phyloP scores from a whole-genome alignment of 164 flowering plant genomes.

The Cinnamomum chago region DNA sequence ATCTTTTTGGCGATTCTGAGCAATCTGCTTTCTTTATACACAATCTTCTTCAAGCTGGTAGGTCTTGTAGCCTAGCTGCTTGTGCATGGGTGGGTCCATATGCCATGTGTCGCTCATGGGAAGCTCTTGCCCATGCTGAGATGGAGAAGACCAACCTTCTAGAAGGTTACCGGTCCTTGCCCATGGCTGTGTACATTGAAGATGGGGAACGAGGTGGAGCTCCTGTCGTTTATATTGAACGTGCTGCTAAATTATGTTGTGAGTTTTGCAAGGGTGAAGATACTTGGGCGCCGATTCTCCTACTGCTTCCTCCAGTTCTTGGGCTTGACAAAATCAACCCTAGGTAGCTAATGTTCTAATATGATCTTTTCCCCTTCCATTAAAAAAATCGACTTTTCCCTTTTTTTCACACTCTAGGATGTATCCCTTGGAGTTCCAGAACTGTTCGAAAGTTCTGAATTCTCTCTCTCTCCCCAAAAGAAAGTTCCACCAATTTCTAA shows the following conservation, averaged over 20 bases:
- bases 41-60: conserved; percentile 84
- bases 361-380: neutral
- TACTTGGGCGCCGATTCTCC: conserved; percentile 72
- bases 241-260: conserved; percentile 51
- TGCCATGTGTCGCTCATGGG: conserved; percentile 97
- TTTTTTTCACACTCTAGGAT: no score
- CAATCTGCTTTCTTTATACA: conserved; percentile 74
- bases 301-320: conserved; percentile 93
- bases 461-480: neutral
- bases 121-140: conserved; percentile 52
- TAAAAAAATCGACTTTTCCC: no score
- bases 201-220: conserved; percentile 99
- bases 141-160: conserved; percentile 29
- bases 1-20: conserved; percentile 83
- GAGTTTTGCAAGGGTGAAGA: conserved; percentile 55
- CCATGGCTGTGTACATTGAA: conserved; percentile 83
- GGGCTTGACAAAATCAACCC: conserved; percentile 93
- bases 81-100: conserved; percentile 99
- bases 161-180: conserved; percentile 26
- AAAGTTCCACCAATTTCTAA: neutral
- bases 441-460: no score
- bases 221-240: conserved; percentile 79
- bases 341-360: conserved; percentile 43
- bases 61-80: conserved; percentile 74
- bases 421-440: no score